These are phyloP conservation scores for Tetrahymena malaccensis DNA, from an alignment of 73 alveolate species.

Conservation along the genomic window DNA sequence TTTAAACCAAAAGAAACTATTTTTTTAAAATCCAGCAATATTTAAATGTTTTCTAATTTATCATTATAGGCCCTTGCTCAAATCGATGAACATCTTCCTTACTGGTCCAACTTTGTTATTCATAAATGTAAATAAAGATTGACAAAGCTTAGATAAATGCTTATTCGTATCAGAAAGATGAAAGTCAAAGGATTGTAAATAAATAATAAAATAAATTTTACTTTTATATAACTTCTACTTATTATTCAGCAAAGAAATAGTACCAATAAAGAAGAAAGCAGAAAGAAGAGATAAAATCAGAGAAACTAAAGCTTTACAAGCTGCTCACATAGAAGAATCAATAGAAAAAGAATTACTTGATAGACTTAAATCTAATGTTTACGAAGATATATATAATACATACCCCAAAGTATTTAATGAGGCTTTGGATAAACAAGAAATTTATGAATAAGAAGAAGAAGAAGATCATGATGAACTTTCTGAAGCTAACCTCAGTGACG, in stretches of 20 bases:
- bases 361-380: conserved; percentile 72
- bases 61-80: conserved; percentile 70
- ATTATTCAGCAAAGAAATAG: conserved; percentile 63
- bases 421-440: conserved; percentile 65
- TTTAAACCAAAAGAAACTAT: neutral
- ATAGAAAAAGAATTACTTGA: conserved; percentile 90
- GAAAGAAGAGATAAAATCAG: conserved; percentile 97
- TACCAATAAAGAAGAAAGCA: conserved; percentile 91
- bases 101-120: conserved; percentile 89
- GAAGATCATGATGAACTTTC: conserved; percentile 18
- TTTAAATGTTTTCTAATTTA: neutral
- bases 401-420: conserved; percentile 74
- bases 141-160: conserved; percentile 95
- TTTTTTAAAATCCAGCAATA: too few species aligned
- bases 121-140: conserved; percentile 99
- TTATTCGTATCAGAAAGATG: conserved; percentile 89
- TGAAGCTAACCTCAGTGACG: conserved; percentile 57
- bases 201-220: neutral
- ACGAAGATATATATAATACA: conserved; percentile 88
- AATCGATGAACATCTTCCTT: conserved; percentile 93
- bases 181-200: conserved; percentile 60
- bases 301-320: conserved; percentile 86
- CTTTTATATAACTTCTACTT: neutral
- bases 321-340: conserved; percentile 87
- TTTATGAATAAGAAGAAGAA: conserved; percentile 53